Percentiles rank a stretch among this genome's conserved stretches.
Conservation (phyloP, 805 yeast species). For the Pichia rugopelliculosa region DNA sequence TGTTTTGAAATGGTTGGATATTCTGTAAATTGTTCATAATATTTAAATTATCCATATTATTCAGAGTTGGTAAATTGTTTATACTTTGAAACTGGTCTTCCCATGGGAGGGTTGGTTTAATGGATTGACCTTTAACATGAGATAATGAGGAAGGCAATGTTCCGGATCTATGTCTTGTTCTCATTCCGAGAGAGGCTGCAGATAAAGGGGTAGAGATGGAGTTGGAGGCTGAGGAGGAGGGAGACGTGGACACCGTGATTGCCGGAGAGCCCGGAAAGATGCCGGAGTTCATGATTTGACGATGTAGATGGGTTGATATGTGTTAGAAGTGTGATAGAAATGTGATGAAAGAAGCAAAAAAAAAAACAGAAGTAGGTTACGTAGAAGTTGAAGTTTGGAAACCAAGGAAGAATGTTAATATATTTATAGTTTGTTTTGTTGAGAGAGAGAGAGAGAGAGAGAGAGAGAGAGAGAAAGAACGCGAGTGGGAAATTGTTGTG, state of each 20-base stretch:
- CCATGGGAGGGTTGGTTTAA: background rate
- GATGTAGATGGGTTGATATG: background rate
- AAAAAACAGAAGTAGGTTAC: background rate
- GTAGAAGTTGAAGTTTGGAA: background rate
- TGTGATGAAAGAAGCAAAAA: background rate
- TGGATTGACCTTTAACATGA: background rate
- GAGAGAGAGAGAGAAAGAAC: no score
- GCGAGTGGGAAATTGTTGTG: no score
- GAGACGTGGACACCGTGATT: background rate
- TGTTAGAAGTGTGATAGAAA: background rate
- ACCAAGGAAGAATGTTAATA: no score
- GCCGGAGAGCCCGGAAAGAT: background rate
- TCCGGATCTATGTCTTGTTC: conserved; percentile 68
- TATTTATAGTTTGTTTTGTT: no score
- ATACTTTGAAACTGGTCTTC: background rate
- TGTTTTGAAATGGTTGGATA: background rate
- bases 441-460: background rate
- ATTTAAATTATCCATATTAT: no score
- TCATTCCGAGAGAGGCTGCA: conserved; percentile 24
- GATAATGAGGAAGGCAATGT: conserved; percentile 51
- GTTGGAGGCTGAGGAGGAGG: background rate
- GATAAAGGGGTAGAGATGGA: background rate
- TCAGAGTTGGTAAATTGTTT: background rate
- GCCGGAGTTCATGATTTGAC: background rate
- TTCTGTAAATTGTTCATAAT: background rate